Evolutionary conservation across 805 yeast species (phyloP).

Genomic region (Zygosaccharomyces gambellarensis): DNA sequence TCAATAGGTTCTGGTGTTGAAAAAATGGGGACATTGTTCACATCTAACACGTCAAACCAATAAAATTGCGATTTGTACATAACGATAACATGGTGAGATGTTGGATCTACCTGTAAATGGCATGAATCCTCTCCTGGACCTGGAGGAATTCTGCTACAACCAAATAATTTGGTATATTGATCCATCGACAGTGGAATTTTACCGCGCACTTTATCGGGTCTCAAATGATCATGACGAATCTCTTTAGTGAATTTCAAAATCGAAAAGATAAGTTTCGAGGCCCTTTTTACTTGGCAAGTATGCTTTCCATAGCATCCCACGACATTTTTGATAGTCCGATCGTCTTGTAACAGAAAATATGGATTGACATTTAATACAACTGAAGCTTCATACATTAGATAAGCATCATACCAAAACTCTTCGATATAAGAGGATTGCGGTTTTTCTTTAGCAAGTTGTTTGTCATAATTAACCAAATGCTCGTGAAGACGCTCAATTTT

Average conservation of each 20-base stretch:
- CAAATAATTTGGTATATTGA: constrained; percentile 82
- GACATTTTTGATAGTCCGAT: constrained; percentile 54
- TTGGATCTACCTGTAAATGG: constrained; percentile 72
- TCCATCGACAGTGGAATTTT: constrained; percentile 78
- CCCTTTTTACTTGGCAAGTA: constrained; percentile 62
- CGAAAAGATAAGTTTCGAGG: constrained; percentile 72
- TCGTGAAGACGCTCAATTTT: constrained; percentile 49
- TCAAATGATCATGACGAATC: constrained; percentile 64
- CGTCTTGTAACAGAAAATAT: constrained; percentile 84
- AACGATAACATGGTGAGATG: constrained; percentile 76
- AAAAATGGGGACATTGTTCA: constrained; percentile 62
- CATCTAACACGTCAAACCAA: constrained; percentile 90
- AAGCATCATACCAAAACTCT: constrained; percentile 92
- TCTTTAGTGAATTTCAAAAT: constrained; percentile 78
- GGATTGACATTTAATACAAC: constrained; percentile 92
- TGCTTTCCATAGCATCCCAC: constrained; percentile 34
- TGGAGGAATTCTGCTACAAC: constrained; percentile 83
- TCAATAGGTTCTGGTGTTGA: constrained; percentile 65
- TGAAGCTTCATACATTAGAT: constrained; percentile 79
- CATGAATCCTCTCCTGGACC: constrained; percentile 55
- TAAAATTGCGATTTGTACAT: constrained; percentile 83
- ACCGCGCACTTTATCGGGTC: constrained; percentile 62
- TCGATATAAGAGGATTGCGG: constrained; percentile 77
- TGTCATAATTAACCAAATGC: constrained; percentile 57
- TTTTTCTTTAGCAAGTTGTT: constrained; percentile 55